phyloP scores from a whole-genome alignment of 352 stramenopile genomes.

The Phytophthora idaei region DNA sequence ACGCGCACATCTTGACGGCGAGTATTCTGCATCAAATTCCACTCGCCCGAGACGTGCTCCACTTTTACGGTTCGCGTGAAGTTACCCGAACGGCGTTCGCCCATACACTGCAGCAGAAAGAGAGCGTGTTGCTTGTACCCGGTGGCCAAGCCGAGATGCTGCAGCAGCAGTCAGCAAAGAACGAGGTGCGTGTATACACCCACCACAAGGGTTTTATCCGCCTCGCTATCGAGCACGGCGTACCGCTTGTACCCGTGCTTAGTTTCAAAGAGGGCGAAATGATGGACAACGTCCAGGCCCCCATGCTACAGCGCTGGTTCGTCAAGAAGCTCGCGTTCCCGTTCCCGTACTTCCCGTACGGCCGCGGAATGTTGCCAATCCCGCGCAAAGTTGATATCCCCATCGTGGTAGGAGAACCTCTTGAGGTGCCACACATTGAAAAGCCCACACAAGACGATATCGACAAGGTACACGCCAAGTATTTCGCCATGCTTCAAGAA shows the following conservation, averaged over 20 bases:
- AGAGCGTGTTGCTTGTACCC: slow-evolving; percentile 79
- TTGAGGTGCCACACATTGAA: slow-evolving; percentile 54
- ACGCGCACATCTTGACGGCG: slow-evolving; percentile 72
- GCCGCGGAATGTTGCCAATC: slow-evolving; percentile 67
- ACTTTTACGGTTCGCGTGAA: slow-evolving; percentile 78
- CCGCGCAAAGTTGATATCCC: slow-evolving; percentile 65
- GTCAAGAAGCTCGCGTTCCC: slow-evolving; percentile 80
- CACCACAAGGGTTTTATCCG: slow-evolving; percentile 84
- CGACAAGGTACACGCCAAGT: slow-evolving; percentile 64
- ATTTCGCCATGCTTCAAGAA: slow-evolving; percentile 56
- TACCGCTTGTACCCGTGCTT: slow-evolving; percentile 72
- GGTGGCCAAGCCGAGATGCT: slow-evolving; percentile 87
- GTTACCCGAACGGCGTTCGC: slow-evolving; percentile 71
- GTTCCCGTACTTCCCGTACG: slow-evolving; percentile 83
- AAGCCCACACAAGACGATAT: slow-evolving; percentile 61
- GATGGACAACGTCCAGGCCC: slow-evolving; percentile 83
- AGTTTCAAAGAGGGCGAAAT: slow-evolving; percentile 86
- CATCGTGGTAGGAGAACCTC: slow-evolving; percentile 67
- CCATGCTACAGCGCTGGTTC: slow-evolving; percentile 77
- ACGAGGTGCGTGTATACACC: slow-evolving; percentile 77
- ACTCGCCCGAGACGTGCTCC: slow-evolving; percentile 72
- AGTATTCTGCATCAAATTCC: slow-evolving; percentile 86
- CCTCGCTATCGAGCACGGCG: slow-evolving; percentile 76
- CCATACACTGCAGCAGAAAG: slow-evolving; percentile 49
- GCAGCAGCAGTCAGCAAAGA: slow-evolving; percentile 58